Percentiles rank a stretch among this genome's conserved stretches.
phyloP scores from a whole-genome alignment of 179 eudicot species.

The Camellia oleifera region DNA sequence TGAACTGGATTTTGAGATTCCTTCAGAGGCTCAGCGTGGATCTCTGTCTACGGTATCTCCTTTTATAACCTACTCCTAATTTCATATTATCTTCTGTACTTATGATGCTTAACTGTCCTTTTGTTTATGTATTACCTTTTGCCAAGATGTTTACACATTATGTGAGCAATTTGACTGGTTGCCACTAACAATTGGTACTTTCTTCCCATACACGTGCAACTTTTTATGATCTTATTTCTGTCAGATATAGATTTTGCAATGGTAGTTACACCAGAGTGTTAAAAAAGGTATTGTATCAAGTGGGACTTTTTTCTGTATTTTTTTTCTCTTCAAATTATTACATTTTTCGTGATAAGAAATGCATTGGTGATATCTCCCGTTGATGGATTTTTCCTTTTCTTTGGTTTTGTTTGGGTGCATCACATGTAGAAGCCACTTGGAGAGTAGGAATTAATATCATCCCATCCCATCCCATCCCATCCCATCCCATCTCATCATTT shows the following conservation, averaged over 20 bases:
- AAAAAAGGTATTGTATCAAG: no score
- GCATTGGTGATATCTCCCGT: background rate
- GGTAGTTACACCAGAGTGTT: background rate
- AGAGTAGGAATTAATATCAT: background rate
- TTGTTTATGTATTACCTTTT: background rate
- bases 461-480: background rate
- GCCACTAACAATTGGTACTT: background rate
- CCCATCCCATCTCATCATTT: background rate
- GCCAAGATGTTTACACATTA: background rate
- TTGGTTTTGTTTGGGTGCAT: background rate
- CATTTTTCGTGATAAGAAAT: background rate
- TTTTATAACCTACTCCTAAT: conserved; percentile 4
- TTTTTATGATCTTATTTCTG: background rate
- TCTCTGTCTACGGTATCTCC: conserved; percentile 78
- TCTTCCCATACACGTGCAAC: background rate
- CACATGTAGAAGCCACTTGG: background rate
- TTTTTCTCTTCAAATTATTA: no score
- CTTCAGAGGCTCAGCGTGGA: conserved; percentile 97
- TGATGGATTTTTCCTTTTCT: background rate
- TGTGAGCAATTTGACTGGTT: background rate
- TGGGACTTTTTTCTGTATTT: no score
- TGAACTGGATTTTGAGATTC: conserved; percentile 96
- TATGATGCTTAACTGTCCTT: background rate
- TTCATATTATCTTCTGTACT: background rate
- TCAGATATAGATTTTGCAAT: background rate